phyloP scores from a whole-genome alignment of 164 flowering plant genomes.

The Protea cynaroides region DNA sequence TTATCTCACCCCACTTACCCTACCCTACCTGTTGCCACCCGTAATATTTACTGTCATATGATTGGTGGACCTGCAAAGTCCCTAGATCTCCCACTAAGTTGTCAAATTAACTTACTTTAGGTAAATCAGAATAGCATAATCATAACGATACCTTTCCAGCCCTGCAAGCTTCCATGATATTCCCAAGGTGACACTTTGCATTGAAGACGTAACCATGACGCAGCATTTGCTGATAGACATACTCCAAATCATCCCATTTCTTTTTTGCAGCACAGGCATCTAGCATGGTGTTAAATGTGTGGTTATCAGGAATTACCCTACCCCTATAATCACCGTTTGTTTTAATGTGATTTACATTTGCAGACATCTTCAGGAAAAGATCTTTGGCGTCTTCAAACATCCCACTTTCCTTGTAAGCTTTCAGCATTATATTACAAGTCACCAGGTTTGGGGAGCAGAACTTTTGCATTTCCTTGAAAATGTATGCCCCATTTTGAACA shows the following conservation, averaged over 20 bases:
- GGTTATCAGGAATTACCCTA: constrained; percentile 54
- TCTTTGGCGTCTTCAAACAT: constrained; percentile 70
- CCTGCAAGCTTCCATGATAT: constrained; percentile 63
- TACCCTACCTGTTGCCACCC: no score
- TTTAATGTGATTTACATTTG: constrained; percentile 24
- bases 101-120: no score
- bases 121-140: neutral
- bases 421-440: constrained; percentile 85
- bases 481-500: constrained; percentile 44
- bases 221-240: constrained; percentile 56
- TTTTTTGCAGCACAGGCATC: constrained; percentile 49
- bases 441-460: constrained; percentile 80
- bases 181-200: constrained; percentile 64
- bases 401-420: constrained; percentile 52
- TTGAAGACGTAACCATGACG: constrained; percentile 66
- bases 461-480: constrained; percentile 61
- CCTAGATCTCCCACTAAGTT: no score
- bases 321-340: constrained; percentile 32
- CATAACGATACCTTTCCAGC: constrained; percentile 66
- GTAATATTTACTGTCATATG: no score
- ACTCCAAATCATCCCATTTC: constrained; percentile 74
- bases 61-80: no score
- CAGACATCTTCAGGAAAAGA: constrained; percentile 49
- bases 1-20: no score
- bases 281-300: constrained; percentile 71